phyloP scores from a whole-genome alignment of 2,329 filamentous ascomycete genomes.

The Cladorrhinum sp. region DNA sequence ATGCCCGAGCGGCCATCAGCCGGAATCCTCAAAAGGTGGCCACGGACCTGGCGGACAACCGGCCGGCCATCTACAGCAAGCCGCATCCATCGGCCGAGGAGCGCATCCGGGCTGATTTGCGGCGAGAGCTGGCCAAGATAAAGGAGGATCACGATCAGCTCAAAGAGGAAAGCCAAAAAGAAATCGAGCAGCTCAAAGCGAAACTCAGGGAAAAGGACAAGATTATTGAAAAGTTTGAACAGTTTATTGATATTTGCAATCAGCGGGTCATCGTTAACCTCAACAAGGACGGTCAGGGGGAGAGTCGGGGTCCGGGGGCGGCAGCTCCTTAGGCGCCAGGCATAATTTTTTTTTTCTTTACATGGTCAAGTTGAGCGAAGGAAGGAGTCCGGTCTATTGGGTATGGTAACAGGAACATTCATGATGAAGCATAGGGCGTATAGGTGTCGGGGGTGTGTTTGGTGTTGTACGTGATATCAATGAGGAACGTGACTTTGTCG shows the following conservation, averaged over 20 bases:
- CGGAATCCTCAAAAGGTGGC: conserved; percentile 62
- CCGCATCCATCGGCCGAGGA: conserved; percentile 61
- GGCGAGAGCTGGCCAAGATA: conserved; percentile 57
- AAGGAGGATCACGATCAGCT: conserved; percentile 55
- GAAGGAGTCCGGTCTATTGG: neutral
- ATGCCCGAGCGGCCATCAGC: conserved; percentile 64
- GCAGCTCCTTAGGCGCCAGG: neutral
- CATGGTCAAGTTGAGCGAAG: neutral
- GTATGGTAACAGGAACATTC: neutral
- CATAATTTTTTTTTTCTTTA: neutral
- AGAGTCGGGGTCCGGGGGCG: neutral
- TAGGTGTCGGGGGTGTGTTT: neutral
- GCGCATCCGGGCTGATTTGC: conserved; percentile 59
- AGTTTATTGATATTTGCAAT: conserved; percentile 69
- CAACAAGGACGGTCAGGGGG: conserved; percentile 29
- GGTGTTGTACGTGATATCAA: neutral
- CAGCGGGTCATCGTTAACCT: conserved; percentile 61
- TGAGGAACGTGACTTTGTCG: neutral
- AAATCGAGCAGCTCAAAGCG: conserved; percentile 56
- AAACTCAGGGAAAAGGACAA: conserved; percentile 62
- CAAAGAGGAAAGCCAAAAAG: conserved; percentile 54
- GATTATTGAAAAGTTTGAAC: conserved; percentile 62
- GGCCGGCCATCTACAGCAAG: conserved; percentile 65
- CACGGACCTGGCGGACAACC: conserved; percentile 56
- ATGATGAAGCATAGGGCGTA: neutral